These are phyloP conservation scores for Pisolithus albus DNA, from an alignment of 768 basidiomycete genomes.

Conservation along the genomic window DNA sequence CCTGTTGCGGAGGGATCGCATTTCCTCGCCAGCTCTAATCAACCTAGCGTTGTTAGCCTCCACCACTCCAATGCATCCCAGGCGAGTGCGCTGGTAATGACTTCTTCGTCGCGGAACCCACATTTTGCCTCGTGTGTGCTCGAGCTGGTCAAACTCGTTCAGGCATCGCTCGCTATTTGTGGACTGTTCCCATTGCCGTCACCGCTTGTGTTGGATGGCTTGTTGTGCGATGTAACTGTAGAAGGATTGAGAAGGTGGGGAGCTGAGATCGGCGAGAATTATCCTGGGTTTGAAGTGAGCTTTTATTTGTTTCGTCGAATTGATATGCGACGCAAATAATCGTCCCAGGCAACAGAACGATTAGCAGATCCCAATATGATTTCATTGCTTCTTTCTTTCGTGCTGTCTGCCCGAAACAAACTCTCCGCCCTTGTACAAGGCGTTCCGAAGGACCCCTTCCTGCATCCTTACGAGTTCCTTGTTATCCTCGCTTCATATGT, in stretches of 20 bases:
- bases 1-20: constrained; percentile 14
- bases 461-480: constrained; percentile 56
- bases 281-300: constrained; percentile 53
- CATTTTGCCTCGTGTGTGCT: constrained; percentile 63
- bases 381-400: constrained; percentile 61
- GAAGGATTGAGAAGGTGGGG: constrained; percentile 68
- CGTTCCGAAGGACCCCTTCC: constrained; percentile 73
- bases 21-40: constrained; percentile 20
- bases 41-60: constrained; percentile 10
- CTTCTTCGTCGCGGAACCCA: constrained; percentile 20
- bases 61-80: constrained; percentile 14
- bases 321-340: background rate
- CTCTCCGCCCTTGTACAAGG: constrained; percentile 44
- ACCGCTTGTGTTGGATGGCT: constrained; percentile 43
- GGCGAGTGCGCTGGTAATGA: constrained; percentile 1
- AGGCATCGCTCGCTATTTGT: constrained; percentile 64
- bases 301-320: constrained; percentile 1
- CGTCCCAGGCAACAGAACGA: constrained; percentile 55
- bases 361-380: constrained; percentile 69
- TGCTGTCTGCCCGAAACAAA: constrained; percentile 64
- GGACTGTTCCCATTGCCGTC: constrained; percentile 46
- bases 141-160: constrained; percentile 69
- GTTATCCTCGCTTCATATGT: constrained; percentile 36
- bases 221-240: constrained; percentile 72
- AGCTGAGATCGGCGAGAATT: constrained; percentile 54